Base-by-base conservation (phyloP, 371 early-diverging fungal genomes). In the Mucor piriformis region DNA sequence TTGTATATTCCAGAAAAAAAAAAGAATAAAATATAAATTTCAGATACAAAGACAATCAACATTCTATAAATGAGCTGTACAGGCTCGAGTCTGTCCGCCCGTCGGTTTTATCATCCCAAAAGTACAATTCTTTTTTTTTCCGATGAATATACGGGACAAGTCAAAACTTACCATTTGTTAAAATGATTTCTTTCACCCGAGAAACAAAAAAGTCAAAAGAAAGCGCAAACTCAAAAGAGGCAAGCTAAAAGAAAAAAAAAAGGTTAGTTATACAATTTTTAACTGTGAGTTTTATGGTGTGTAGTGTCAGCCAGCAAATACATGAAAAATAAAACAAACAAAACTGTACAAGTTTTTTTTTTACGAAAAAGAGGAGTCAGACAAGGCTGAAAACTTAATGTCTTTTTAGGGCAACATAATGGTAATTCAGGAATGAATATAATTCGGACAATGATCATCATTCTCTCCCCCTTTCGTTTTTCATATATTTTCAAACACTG, bases 81-180 rank as follows among this genome's bases (percentile, higher is more conserved):
- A 66, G 56, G 61, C 66, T 61, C 66, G 51, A 56, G 66, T 66
- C 66, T 61, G 66, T 66, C 66, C 66, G 66, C 66, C 66, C 66
- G 66, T 66, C 66, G 62, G 50, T 35, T 32, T 60, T 66, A 53
- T 66, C 66, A 61, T 66, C 66, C 57, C 47, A 51, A 44, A 60
- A 38, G 32, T 3, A 49, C 29, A 34, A 49, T 5, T 13, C 16
- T 32, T 20, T 21, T 7, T 12, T 18, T 34, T 18, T n/a, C n/a
- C n/a, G n/a, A n/a, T n/a, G n/a, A 34, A 21, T 23, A 62, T 29
- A 21, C 3, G 18, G 6, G 42, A 29, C 16, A 13, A 46, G 6
- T 29, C 27, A 27, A n/a, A 37, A 50, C 57, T 40, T 63, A 57
- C 57, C 63, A 54, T 54, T 34, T 15, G 10, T 18, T 33, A 33